Conservation (phyloP, 2,329 filamentous ascomycete species). For the Alternaria alternata region DNA sequence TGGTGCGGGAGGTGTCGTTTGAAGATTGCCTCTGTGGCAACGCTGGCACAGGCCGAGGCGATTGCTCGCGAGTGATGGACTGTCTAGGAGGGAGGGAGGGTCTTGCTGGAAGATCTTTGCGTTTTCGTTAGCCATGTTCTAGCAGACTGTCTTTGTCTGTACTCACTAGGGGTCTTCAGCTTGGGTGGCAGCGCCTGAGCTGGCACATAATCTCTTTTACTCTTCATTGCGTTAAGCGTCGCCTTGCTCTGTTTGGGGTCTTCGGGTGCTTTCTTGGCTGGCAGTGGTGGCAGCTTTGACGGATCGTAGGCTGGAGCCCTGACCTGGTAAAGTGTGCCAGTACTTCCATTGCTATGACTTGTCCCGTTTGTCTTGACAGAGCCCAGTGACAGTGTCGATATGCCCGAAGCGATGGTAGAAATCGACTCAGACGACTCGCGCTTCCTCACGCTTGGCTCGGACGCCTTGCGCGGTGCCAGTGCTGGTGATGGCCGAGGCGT, state of each 20-base stretch:
- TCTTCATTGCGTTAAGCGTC: slow-evolving; percentile 49
- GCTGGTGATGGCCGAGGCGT: slow-evolving; percentile 49
- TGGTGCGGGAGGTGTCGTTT: slow-evolving; percentile 17
- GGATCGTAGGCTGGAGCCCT: slow-evolving; percentile 67
- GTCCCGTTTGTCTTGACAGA: slow-evolving; percentile 55
- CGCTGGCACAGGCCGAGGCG: slow-evolving; percentile 23
- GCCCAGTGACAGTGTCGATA: slow-evolving; percentile 59
- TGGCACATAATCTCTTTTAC: slow-evolving; percentile 38
- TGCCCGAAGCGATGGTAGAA: slow-evolving; percentile 58
- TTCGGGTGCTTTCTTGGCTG: slow-evolving; percentile 58
- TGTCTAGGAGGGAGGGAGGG: slow-evolving; percentile 34
- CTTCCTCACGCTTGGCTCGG: slow-evolving; percentile 47
- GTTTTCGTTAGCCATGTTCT: not conserved
- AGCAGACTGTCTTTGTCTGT: not conserved
- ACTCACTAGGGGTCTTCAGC: slow-evolving; percentile 36
- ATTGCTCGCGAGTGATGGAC: slow-evolving; percentile 16
- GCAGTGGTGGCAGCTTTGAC: slow-evolving; percentile 62
- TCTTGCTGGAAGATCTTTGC: slow-evolving; percentile 26
- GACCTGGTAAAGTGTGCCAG: slow-evolving; percentile 49
- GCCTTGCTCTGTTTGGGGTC: slow-evolving; percentile 51
- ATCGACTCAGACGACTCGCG: slow-evolving; percentile 58
- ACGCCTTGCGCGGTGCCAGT: slow-evolving; percentile 55
- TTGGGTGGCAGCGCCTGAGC: slow-evolving; percentile 38
- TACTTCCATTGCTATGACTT: slow-evolving; percentile 42
- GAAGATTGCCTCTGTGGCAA: slow-evolving; percentile 24